Percentiles rank a stretch among this genome's conserved stretches.
These are phyloP conservation scores for Canavalia gladiata DNA, from an alignment of 306 rosid species.

Conservation along the genomic window DNA sequence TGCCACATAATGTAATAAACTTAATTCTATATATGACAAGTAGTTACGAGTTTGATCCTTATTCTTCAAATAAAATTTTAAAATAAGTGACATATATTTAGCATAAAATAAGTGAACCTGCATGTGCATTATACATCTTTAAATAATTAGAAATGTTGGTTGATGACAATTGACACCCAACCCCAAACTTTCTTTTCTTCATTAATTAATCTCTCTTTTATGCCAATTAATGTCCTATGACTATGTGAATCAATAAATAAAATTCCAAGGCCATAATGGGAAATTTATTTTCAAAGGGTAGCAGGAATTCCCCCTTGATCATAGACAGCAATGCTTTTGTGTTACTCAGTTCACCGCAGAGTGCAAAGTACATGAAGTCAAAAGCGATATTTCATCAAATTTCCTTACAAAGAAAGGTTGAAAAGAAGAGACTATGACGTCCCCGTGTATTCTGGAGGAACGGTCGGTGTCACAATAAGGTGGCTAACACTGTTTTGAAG, in stretches of 20 bases:
- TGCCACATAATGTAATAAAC: too few species aligned
- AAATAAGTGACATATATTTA: too few species aligned
- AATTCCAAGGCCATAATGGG: constrained; percentile 11
- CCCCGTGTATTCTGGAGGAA: constrained; percentile 66
- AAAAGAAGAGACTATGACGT: constrained; percentile 53
- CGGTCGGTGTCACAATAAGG: constrained; percentile 58
- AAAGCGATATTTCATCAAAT: constrained; percentile 62
- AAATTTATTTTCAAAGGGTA: constrained; percentile 18
- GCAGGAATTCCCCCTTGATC: constrained; percentile 48
- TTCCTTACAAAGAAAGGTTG: constrained; percentile 59
- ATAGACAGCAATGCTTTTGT: constrained; percentile 44
- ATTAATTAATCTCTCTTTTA: constrained; percentile 20
- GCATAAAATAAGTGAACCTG: background rate
- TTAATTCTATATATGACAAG: too few species aligned
- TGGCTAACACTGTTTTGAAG: constrained; percentile 48
- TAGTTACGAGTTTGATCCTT: too few species aligned
- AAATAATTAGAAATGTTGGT: background rate
- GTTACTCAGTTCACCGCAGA: constrained; percentile 18
- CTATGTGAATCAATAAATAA: background rate
- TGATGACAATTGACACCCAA: background rate
- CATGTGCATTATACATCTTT: background rate
- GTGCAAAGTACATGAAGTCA: constrained; percentile 53
- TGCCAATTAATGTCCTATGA: background rate
- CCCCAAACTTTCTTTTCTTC: constrained; percentile 15
- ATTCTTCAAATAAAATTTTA: too few species aligned